Evolutionary conservation across 495 filamentous ascomycete genomes (phyloP), one percentile per base, ranked within the genome.

Genomic region (Penicillium atrosanguineum): DNA sequence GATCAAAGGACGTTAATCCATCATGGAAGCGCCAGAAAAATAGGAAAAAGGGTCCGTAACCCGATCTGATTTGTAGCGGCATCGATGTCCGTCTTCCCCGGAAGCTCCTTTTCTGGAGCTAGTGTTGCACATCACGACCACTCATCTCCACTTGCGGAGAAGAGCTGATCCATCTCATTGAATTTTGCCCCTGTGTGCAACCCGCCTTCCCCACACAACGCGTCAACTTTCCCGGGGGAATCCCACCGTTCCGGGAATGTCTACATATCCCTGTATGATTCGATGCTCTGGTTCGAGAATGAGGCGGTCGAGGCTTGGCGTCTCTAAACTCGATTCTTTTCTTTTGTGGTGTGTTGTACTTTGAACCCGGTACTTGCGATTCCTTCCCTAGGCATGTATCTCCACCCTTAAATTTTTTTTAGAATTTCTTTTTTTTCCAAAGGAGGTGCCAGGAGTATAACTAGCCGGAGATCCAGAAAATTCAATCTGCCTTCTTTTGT

Each of bases 251-350:
- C 45, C 48, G 41, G 53, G 31, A 57, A 53, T 48, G 57, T 50
- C 19, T 36, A 21, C 46, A 20, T 20, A 41, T 58, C 28, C 44
- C 39, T 58, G 39, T 39, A 18, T 50, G 44, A 39, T 52, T 49
- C 21, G 25, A 40, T 60, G 53, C 47, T 44, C 41, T 44, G 31
- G 37, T 25, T 48, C 37, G 51, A 62, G 55, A 64, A 61, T 64
- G 55, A 59, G 61, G 55, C 61, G 58, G 48, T 57, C 29, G 37
- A 12, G 58, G 23, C 51, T 58, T 60, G 57, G 57, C 57, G 41
- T 50, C 50, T 34, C 29, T 29, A 37, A 20, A 37, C 49, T 38
- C 43, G 49, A 28, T 48, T 49, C 44, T 46, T 54, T 23, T 36
- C 6, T 46, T 23, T 36, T 23, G 25, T 46, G 31, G 52, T 41